These are phyloP conservation scores for Adansonia gregorii DNA, from an alignment of 441 rosid species.

Conservation along the genomic window DNA sequence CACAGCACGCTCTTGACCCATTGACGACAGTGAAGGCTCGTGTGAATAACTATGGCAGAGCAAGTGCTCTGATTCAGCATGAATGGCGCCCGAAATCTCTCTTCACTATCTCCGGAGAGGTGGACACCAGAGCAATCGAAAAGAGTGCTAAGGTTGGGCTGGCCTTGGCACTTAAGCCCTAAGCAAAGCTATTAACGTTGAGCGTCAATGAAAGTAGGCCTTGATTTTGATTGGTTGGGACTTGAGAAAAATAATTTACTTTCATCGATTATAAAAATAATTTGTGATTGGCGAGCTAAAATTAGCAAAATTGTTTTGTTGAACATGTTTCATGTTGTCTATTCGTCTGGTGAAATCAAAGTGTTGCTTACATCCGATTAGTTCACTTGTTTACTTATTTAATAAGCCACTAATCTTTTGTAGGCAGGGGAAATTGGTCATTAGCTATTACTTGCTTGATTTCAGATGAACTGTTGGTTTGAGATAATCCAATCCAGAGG, in stretches of 20 bases:
- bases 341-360: not conserved
- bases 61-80: conserved; percentile 87
- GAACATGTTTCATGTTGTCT: conserved; percentile 16
- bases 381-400: not conserved
- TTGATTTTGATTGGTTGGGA: conserved; percentile 13
- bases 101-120: conserved; percentile 85
- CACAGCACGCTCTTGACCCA: conserved; percentile 86
- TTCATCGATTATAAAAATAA: conserved; percentile 39
- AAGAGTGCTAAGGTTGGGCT: conserved; percentile 89
- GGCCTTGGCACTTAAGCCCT: conserved; percentile 85
- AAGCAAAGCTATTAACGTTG: conserved; percentile 21
- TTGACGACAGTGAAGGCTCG: conserved; percentile 86
- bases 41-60: conserved; percentile 77
- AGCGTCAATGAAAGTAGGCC: conserved; percentile 3
- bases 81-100: conserved; percentile 92
- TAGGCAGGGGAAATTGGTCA: not conserved
- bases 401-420: not conserved
- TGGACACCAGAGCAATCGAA: conserved; percentile 84
- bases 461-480: too few species aligned
- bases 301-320: conserved; percentile 27
- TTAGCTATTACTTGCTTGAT: not conserved
- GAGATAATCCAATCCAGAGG: too few species aligned
- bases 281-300: conserved; percentile 33
- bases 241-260: conserved; percentile 40
- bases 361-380: not conserved